Evolutionary conservation across 768 basidiomycete genomes (phyloP), one percentile per base, ranked within the genome.

Genomic region (Mycena capillaripes): DNA sequence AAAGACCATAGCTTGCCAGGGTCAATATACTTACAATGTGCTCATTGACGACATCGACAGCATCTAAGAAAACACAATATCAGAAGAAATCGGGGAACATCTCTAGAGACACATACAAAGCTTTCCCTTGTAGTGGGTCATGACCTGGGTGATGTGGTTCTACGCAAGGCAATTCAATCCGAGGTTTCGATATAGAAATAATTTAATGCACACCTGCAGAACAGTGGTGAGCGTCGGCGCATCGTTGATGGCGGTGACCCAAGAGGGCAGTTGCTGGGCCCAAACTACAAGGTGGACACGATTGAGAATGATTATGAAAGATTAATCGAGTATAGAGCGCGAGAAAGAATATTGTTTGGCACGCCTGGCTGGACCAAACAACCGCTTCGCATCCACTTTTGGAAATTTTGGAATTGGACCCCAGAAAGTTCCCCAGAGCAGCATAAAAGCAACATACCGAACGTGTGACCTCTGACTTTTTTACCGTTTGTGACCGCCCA

Each of bases 111-210:
- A 71, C 79, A 61, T 64, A 80, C 82, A 87, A 25, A 88, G 77
- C 61, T 87, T 85, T 25, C 88, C 87, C 66, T 81, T 84, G 76
- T 86, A 88, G 29, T 83, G 83, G 4, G 84, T 86, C 46, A 85
- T 85, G 53, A 88, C 79, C 62, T 81, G 85, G 16, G 82, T 78
- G 66, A 88, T 86, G 74, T 88, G 88, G 69, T 84, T 86, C 74
- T 87, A 81, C 69, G 14, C 9, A 34, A 60, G 32, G 36, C 16
- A 42, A 17, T 40, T 61, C 21, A 56, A n/a, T 44, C 32, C 3
- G 7, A 36, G 7, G 19, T 7, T 30, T 40, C 25, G 3, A n/a
- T 23, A 38, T 16, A 55, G 4, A 23, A 14, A 21, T 23, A 27
- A 21, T 10, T 36, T 21, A 21, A n/a, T 61, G 69, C 75, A 58